Evolutionary conservation across 1,284 basidiomycete species (phyloP).

Genomic region (Boletus mariae): DNA sequence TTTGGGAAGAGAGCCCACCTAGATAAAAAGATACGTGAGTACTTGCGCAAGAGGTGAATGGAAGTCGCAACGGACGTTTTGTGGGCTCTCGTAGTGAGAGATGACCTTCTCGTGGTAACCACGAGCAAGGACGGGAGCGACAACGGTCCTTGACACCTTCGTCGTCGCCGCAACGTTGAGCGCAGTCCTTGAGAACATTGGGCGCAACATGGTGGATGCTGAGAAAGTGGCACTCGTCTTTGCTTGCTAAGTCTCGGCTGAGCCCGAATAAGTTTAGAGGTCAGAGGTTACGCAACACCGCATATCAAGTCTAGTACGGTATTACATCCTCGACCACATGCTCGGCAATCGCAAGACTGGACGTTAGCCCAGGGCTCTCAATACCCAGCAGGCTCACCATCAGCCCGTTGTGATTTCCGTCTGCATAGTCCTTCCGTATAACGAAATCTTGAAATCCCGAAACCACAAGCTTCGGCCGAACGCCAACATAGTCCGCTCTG

Average conservation of each 20-base stretch:
- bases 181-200: conserved; percentile 51
- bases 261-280: conserved; percentile 18
- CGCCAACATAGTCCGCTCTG: conserved; percentile 86
- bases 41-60: conserved; percentile 27
- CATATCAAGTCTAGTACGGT: background rate
- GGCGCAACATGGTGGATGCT: conserved; percentile 62
- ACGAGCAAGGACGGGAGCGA: conserved; percentile 54
- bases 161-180: conserved; percentile 44
- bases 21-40: conserved; percentile 46
- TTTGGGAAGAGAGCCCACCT: conserved; percentile 97
- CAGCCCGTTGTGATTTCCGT: conserved; percentile 30
- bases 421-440: conserved; percentile 53
- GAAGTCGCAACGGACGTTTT: conserved; percentile 69
- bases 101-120: conserved; percentile 92
- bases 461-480: conserved; percentile 84
- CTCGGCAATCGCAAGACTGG: conserved; percentile 73
- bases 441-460: conserved; percentile 89
- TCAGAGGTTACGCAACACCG: background rate
- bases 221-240: conserved; percentile 21
- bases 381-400: conserved; percentile 79
- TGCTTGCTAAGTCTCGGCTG: conserved; percentile 23
- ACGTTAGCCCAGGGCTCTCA: conserved; percentile 75
- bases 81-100: conserved; percentile 92
- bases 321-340: conserved; percentile 58
- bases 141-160: conserved; percentile 37